phyloP scores from a whole-genome alignment of 805 yeast species.

The Hanseniaspora jakobsenii region DNA sequence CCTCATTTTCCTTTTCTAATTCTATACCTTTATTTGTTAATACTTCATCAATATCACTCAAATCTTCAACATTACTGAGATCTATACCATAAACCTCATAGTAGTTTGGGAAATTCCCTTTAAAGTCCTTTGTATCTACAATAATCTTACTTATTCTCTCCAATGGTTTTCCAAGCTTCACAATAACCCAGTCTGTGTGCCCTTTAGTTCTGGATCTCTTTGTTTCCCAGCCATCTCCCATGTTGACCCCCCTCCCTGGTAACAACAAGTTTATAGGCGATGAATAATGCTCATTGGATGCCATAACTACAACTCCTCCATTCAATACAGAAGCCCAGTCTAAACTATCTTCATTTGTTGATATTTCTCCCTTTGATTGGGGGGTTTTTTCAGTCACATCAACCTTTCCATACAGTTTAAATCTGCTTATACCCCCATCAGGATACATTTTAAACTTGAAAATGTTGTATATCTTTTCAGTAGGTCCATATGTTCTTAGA shows the following conservation, averaged over 20 bases:
- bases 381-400: slow-evolving; percentile 35
- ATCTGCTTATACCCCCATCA: slow-evolving; percentile 95
- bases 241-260: slow-evolving; percentile 91
- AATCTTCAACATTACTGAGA: slow-evolving; percentile 24
- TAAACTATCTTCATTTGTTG: slow-evolving; percentile 8
- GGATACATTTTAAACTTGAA: slow-evolving; percentile 86
- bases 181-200: slow-evolving; percentile 85
- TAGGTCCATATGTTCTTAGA: slow-evolving; percentile 41
- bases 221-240: slow-evolving; percentile 99
- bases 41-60: too few relatives aligned
- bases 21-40: too few relatives aligned
- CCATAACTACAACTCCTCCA: slow-evolving; percentile 79
- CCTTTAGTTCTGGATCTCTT: slow-evolving; percentile 70
- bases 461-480: slow-evolving; percentile 60
- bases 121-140: slow-evolving; percentile 84
- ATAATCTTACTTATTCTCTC: slow-evolving; percentile 43
- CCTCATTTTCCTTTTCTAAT: too few relatives aligned
- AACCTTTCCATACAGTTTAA: slow-evolving; percentile 77
- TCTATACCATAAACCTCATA: slow-evolving; percentile 54
- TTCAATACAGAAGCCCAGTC: slow-evolving; percentile 73
- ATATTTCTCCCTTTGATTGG: slow-evolving; percentile 30
- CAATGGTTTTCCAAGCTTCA: slow-evolving; percentile 60
- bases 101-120: slow-evolving; percentile 89
- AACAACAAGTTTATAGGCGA: slow-evolving; percentile 76
- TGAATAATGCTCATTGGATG: slow-evolving; percentile 90